Evolutionary conservation across 768 basidiomycete genomes (phyloP).

Genomic region (Fibroporia radiculosa): DNA sequence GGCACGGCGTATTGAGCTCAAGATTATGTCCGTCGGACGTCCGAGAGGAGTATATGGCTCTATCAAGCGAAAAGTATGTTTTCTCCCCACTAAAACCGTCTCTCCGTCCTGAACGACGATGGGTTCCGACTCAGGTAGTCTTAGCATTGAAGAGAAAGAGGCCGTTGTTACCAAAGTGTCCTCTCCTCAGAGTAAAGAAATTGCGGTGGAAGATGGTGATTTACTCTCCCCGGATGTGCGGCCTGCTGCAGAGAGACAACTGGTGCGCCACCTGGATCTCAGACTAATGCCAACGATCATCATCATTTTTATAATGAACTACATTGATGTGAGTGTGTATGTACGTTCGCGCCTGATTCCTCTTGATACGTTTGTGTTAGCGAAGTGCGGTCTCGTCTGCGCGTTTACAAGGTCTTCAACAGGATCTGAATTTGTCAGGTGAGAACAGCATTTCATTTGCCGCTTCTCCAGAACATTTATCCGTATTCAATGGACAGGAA

Average conservation of each 20-base stretch:
- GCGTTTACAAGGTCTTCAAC: conserved; percentile 31
- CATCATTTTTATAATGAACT: conserved; percentile 59
- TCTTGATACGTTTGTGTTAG: conserved; percentile 11
- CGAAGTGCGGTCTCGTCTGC: conserved; percentile 32
- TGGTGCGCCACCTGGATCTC: conserved; percentile 49
- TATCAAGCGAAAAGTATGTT: background rate
- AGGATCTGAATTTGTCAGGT: conserved; percentile 30
- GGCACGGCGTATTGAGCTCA: no score
- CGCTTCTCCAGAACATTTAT: background rate
- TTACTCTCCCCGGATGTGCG: conserved; percentile 17
- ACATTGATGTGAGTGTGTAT: conserved; percentile 45
- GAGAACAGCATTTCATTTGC: background rate
- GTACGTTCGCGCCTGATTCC: background rate
- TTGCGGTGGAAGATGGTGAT: conserved; percentile 11
- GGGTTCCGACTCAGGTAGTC: background rate
- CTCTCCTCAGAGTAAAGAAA: background rate
- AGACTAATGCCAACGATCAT: conserved; percentile 51
- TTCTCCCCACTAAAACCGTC: background rate
- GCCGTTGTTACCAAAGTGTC: background rate
- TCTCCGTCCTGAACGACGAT: background rate
- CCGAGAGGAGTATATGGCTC: background rate
- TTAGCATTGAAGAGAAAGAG: background rate
- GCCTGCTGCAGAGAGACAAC: conserved; percentile 25
- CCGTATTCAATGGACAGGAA: conserved; percentile 29
- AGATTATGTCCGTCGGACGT: background rate